phyloP scores from a whole-genome alignment of 2,329 filamentous ascomycete genomes.

The Claviceps sp. region DNA sequence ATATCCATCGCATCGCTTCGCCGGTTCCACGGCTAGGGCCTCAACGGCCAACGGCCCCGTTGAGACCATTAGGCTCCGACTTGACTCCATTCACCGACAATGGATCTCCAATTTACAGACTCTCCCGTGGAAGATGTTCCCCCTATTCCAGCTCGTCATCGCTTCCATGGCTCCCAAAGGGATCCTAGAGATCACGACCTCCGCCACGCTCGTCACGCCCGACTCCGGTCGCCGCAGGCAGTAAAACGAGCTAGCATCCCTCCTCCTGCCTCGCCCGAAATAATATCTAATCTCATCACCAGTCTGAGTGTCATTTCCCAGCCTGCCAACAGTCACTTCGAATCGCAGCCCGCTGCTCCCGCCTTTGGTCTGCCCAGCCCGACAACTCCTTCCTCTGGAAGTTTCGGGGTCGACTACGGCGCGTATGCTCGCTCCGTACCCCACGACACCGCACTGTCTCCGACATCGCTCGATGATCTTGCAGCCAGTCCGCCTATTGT shows the following conservation, averaged over 20 bases:
- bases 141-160: conserved; percentile 18
- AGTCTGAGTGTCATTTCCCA: conserved; percentile 55
- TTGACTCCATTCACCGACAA: conserved; percentile 2
- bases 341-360: conserved; percentile 35
- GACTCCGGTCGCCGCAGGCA: conserved; percentile 6
- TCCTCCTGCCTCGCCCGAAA: conserved; percentile 47
- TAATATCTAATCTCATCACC: conserved; percentile 58
- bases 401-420: conserved; percentile 63
- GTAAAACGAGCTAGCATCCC: conserved; percentile 12
- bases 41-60: neutral
- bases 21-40: neutral
- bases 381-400: conserved; percentile 26
- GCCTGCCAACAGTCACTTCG: conserved; percentile 57
- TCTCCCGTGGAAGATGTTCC: conserved; percentile 11
- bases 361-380: conserved; percentile 27
- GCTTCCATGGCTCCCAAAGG: neutral
- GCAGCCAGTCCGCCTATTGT: conserved; percentile 57
- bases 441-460: conserved; percentile 33
- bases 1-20: neutral
- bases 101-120: conserved; percentile 13
- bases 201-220: conserved; percentile 5
- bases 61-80: neutral
- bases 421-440: conserved; percentile 41
- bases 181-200: conserved; percentile 2
- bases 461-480: conserved; percentile 41